Conservation (phyloP, 1,139 yeast genomes). For the Magnusiomyces suaveolens region DNA sequence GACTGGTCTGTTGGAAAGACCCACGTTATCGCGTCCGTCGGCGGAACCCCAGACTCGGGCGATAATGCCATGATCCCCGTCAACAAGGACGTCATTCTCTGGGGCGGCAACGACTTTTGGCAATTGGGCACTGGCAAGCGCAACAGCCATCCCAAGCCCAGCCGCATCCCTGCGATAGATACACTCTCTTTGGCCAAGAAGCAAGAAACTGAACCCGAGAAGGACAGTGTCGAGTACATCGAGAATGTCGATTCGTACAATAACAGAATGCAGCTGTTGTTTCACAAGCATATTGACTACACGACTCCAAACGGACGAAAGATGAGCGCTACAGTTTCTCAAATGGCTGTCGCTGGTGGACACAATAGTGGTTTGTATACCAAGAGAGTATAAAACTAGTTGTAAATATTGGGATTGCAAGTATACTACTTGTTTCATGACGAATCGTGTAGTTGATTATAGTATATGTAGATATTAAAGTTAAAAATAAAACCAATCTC, state of each 20-base stretch:
- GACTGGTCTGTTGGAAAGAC: constrained; percentile 53
- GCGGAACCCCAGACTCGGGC: constrained; percentile 16
- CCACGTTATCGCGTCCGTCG: constrained; percentile 55
- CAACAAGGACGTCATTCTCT: constrained; percentile 49
- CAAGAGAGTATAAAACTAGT: background rate
- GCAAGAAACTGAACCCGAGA: background rate
- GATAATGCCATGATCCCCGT: constrained; percentile 10
- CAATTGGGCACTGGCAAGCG: constrained; percentile 79
- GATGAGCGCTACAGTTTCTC: background rate
- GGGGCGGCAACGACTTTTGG: constrained; percentile 80
- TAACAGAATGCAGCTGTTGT: background rate
- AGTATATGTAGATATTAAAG: too few relatives aligned
- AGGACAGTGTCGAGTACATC: background rate
- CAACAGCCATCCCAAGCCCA: constrained; percentile 50
- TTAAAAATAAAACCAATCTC: too few relatives aligned
- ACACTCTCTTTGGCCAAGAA: background rate
- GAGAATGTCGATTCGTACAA: constrained; percentile 1
- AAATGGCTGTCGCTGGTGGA: background rate
- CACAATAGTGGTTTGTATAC: background rate
- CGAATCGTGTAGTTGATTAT: too few relatives aligned
- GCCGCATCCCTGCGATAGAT: constrained; percentile 30
- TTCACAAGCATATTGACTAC: background rate
- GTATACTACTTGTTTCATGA: too few relatives aligned
- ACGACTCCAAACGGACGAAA: background rate
- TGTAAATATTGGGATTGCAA: background rate